phyloP scores from a whole-genome alignment of 352 stramenopile genomes.

The Aphanomyces invadans region DNA sequence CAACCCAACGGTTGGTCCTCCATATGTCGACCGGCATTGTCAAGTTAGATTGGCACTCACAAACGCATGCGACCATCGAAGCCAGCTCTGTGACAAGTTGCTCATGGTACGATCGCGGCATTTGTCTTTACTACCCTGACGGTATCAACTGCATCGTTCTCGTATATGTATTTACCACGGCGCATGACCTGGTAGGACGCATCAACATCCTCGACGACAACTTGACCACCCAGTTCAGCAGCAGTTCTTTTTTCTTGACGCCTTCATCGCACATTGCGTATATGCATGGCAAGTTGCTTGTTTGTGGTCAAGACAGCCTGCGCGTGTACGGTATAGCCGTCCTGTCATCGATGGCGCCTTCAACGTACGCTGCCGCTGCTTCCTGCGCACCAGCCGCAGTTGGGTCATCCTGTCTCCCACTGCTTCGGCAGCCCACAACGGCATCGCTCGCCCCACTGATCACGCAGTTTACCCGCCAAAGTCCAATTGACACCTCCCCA shows the following conservation, averaged over 20 bases:
- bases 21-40: neutral
- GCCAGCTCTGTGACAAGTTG: neutral
- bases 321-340: neutral
- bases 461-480: neutral
- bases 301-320: neutral
- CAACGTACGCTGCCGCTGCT: no score
- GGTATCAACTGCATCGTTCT: neutral
- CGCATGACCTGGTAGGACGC: neutral
- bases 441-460: neutral
- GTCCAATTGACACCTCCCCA: neutral
- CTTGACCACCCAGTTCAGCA: no score
- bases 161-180: no score
- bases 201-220: neutral
- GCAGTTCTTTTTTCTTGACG: no score
- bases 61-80: neutral
- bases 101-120: neutral
- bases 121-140: neutral
- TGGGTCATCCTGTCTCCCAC: no score
- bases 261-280: neutral
- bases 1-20: neutral
- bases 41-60: neutral
- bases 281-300: neutral
- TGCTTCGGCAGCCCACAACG: neutral
- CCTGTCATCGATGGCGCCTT: neutral
- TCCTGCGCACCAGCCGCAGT: no score